phyloP scores from a whole-genome alignment of 768 basidiomycete genomes.

The Lepiota venenata region DNA sequence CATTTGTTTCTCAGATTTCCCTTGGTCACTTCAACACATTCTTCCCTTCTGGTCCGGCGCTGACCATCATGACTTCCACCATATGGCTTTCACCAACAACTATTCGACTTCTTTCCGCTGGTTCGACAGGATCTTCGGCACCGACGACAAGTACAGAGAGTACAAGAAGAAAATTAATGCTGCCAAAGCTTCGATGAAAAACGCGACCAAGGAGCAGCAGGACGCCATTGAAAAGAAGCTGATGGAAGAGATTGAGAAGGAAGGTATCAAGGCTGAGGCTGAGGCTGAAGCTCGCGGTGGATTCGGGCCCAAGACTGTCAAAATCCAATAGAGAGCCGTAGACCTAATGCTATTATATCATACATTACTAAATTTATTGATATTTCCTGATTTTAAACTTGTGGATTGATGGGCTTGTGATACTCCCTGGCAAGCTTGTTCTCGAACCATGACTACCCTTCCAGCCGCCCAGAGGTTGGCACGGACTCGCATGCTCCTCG shows the following conservation, averaged over 20 bases:
- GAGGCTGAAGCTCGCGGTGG: conserved; percentile 35
- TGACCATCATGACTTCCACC: conserved; percentile 98
- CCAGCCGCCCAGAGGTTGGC: background rate
- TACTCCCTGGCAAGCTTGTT: background rate
- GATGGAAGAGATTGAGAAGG: conserved; percentile 67
- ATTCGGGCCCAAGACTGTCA: conserved; percentile 27
- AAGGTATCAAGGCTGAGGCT: conserved; percentile 69
- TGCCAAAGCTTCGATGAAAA: conserved; percentile 54
- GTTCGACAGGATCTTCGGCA: conserved; percentile 88
- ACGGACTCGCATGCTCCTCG: conserved; percentile 10
- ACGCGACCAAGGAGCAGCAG: conserved; percentile 49
- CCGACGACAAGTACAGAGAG: conserved; percentile 84
- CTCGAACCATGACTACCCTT: background rate
- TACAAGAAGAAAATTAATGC: conserved; percentile 68
- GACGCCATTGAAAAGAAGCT: conserved; percentile 57
- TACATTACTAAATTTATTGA: too few relatives aligned
- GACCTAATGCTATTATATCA: background rate
- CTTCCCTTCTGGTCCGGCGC: conserved; percentile 97
- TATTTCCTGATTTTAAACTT: too few relatives aligned
- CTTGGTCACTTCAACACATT: conserved; percentile 92
- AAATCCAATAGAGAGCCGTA: conserved; percentile 26
- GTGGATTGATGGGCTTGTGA: too few relatives aligned
- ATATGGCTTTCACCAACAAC: conserved; percentile 95
- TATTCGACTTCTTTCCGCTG: conserved; percentile 93
- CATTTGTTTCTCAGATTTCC: conserved; percentile 65